Evolutionary conservation across 73 alveolate genomes (phyloP), one percentile per base, ranked within the genome.

Genomic region (Paraurostyla sp.): DNA sequence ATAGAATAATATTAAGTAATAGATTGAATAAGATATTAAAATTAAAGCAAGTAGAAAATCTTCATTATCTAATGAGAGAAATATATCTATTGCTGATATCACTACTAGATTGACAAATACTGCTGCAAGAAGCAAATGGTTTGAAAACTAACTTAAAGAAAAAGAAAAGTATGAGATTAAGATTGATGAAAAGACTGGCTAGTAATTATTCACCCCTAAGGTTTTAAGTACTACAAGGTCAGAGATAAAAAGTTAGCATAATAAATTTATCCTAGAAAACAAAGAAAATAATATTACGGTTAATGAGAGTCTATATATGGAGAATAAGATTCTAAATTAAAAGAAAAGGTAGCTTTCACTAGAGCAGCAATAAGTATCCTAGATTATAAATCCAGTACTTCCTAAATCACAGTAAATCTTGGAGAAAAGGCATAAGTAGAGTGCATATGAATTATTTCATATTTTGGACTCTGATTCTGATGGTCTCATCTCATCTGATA

Each of bases 381-480:
- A 18, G 18, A 0, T 9, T 9, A 15, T 7, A 13, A 18, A 38
- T 3, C 4, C 35, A 22, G 3, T 65, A 6, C 13, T 20, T 38
- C 4, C 7, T 22, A 65, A 38, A 4, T 65, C 82, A 36, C 42
- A 38, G 58, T 2, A 35, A 65, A 38, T 65, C 25, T 16, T 38
- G 3, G 56, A 65, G 82, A 25, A 65, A 1, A 65, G 46, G 25
- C 25, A 65, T 38, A 22, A 6, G 36, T 1, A 65, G 18, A 65
- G 46, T 9, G 15, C 41, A 65, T 6, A 16, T 1, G 41, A 65
- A 13, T 65, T 65, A 35, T 65, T 65, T 30, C 13, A 1, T 9
- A 58, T 58, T 65, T 35, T 65, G 7, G 82, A 65, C 41, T 65
- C 82, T 36, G 82, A 65, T 22, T 18, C 9, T 9, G 82, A 65